Conservation (phyloP, 2,329 filamentous ascomycete species). For the Pseudogymnoascus sp. region DNA sequence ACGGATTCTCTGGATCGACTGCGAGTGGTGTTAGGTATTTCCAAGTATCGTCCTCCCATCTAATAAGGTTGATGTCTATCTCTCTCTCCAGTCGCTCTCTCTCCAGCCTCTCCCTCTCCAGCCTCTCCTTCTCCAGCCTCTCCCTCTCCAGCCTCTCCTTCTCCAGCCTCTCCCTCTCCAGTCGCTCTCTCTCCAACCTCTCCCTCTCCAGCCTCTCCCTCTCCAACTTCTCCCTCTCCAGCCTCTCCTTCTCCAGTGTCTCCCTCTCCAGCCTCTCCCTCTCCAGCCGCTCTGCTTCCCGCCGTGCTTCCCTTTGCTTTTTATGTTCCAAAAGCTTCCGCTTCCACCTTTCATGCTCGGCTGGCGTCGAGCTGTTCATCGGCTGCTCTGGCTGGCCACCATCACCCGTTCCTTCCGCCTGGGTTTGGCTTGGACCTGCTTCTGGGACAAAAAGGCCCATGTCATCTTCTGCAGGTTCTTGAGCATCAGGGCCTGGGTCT, state of each 20-base stretch:
- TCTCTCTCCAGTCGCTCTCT: conserved; percentile 11
- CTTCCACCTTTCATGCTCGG: neutral
- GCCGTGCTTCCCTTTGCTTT: neutral
- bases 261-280: too few species aligned
- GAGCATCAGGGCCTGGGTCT: neutral
- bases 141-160: neutral
- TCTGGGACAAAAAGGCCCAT: neutral
- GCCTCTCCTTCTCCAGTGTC: too few species aligned
- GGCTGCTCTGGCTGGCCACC: neutral
- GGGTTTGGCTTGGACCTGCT: neutral
- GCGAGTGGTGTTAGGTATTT: conserved; percentile 1
- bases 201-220: neutral
- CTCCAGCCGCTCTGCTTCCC: neutral
- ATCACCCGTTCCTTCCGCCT: neutral
- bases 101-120: conserved; percentile 3
- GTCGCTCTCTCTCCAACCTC: conserved; percentile 42
- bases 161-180: conserved; percentile 1
- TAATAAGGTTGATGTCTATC: neutral
- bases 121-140: conserved; percentile 41
- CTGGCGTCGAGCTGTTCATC: neutral
- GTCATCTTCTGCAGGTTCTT: neutral
- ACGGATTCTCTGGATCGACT: neutral
- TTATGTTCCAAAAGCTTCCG: neutral
- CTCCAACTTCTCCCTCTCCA: neutral
- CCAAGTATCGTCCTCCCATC: neutral